Conservation (phyloP, 805 yeast genomes). For the Suhomyces pyralidae region DNA sequence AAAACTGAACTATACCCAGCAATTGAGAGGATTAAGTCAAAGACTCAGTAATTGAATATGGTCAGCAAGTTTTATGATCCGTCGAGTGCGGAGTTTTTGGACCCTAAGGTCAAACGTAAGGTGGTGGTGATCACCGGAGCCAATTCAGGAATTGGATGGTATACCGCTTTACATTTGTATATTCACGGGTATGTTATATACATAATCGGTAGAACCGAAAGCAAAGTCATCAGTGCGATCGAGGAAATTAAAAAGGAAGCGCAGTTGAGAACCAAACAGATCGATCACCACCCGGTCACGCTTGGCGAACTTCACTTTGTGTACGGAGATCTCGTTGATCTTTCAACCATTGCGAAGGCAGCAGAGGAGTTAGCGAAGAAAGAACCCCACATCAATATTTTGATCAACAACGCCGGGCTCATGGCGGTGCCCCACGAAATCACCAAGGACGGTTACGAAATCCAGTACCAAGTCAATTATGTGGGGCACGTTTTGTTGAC, state of each 20-base stretch:
- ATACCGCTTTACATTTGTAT: constrained; percentile 36
- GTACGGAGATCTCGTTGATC: constrained; percentile 52
- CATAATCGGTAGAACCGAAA: constrained; percentile 34
- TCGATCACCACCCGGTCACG: background rate
- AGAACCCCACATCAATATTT: constrained; percentile 29
- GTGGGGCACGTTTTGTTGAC: constrained; percentile 36
- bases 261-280: constrained; percentile 13
- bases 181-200: constrained; percentile 40
- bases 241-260: constrained; percentile 34
- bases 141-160: constrained; percentile 41
- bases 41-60: background rate
- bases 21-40: too few relatives aligned
- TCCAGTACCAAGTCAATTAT: constrained; percentile 41
- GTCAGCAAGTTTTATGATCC: constrained; percentile 23
- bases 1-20: too few relatives aligned
- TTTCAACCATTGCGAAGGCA: constrained; percentile 24
- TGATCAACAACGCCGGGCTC: constrained; percentile 41
- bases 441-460: constrained; percentile 37
- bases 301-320: constrained; percentile 53
- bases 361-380: constrained; percentile 20
- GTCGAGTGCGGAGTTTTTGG: constrained; percentile 23
- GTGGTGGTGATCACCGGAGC: constrained; percentile 41
- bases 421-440: constrained; percentile 37
- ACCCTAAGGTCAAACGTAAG: constrained; percentile 24
- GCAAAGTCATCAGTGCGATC: constrained; percentile 31